Percentiles rank a stretch among this genome's conserved stretches.
Conservation (phyloP, 768 basidiomycete species). For the Macrolepiota dolichaula region DNA sequence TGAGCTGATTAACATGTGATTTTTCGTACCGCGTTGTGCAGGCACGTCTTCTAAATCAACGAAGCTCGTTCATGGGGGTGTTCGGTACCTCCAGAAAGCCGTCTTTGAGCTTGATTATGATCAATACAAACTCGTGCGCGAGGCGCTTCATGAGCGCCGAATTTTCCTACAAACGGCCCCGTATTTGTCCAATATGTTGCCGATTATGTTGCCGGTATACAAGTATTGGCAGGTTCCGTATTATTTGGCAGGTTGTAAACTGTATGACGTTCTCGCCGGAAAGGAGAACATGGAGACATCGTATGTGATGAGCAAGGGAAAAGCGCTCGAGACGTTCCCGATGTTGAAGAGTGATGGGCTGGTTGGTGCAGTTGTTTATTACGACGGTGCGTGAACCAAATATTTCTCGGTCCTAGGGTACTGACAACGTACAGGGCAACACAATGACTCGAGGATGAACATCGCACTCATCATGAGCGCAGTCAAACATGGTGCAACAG, state of each 20-base stretch:
- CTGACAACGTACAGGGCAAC: conserved; percentile 61
- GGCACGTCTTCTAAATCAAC: conserved; percentile 97
- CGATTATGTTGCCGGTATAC: conserved; percentile 97
- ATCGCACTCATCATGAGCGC: conserved; percentile 93
- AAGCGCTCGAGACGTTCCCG: conserved; percentile 92
- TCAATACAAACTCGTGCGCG: conserved; percentile 94
- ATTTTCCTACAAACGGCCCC: conserved; percentile 97
- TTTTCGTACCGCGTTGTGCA: conserved; percentile 22
- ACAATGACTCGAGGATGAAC: conserved; percentile 99
- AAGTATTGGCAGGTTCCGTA: conserved; percentile 99
- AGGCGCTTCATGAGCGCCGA: conserved; percentile 87
- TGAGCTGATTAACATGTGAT: background rate
- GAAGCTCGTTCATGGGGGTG: conserved; percentile 97
- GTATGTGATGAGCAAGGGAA: conserved; percentile 92
- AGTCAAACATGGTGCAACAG: conserved; percentile 84
- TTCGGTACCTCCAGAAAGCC: conserved; percentile 96
- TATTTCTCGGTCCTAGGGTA: background rate
- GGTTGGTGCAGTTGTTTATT: conserved; percentile 94
- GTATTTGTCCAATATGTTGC: conserved; percentile 88
- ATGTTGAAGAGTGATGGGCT: conserved; percentile 61
- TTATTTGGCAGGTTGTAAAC: conserved; percentile 91
- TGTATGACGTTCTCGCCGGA: conserved; percentile 94
- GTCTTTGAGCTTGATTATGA: conserved; percentile 94
- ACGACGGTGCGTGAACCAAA: conserved; percentile 67
- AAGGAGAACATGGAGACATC: conserved; percentile 96